Conservation (phyloP, 2,329 filamentous ascomycete genomes). For the Calonectria honghensis region DNA sequence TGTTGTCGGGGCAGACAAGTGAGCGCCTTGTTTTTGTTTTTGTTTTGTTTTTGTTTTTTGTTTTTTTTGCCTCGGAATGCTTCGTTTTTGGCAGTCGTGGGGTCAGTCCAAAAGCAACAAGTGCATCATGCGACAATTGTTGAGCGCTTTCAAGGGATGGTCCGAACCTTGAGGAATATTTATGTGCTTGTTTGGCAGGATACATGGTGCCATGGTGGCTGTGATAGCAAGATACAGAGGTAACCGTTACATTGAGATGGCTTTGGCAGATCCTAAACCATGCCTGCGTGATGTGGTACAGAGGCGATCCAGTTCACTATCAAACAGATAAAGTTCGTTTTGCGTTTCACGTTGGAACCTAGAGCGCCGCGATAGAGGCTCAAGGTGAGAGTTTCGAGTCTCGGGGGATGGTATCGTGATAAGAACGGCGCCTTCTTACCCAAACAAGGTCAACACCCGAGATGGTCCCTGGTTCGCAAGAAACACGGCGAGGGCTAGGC, state of each 20-base stretch:
- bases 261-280: neutral
- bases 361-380: neutral
- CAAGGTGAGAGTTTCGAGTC: neutral
- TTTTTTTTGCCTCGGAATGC: neutral
- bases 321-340: conserved; percentile 5
- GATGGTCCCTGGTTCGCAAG: neutral
- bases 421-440: conserved; percentile 9
- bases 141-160: neutral
- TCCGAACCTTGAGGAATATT: neutral
- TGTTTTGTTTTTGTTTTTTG: neutral
- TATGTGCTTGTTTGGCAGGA: neutral
- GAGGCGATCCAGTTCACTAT: conserved; percentile 3
- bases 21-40: neutral
- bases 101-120: neutral
- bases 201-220: neutral
- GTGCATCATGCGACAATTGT: neutral
- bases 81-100: neutral
- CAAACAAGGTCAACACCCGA: conserved; percentile 8
- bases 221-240: neutral
- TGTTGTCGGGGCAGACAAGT: neutral
- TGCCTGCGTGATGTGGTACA: neutral
- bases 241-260: neutral
- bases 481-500: neutral
- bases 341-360: conserved; percentile 21
- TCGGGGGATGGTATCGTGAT: neutral